These are phyloP conservation scores for Epichloe bromicola DNA, from an alignment of 2,329 filamentous ascomycete genomes.

Conservation along the genomic window DNA sequence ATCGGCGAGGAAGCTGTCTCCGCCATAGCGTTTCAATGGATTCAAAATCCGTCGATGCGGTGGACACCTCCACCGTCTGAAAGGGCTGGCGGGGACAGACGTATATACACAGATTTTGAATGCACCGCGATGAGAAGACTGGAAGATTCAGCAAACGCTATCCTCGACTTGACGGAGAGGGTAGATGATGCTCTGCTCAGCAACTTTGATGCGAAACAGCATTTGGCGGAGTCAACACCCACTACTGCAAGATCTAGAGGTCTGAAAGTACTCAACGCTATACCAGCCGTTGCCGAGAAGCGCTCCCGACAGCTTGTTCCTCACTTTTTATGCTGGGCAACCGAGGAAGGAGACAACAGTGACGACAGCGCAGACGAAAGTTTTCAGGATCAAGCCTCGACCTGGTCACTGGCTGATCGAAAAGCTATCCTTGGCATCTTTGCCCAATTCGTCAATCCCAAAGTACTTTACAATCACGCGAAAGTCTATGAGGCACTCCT, in stretches of 20 bases:
- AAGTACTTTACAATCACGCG: constrained; percentile 62
- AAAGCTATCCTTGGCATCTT: constrained; percentile 74
- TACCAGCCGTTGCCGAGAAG: constrained; percentile 72
- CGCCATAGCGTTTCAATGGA: constrained; percentile 65
- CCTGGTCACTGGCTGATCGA: constrained; percentile 68
- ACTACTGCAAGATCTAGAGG: constrained; percentile 60
- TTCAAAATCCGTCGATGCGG: constrained; percentile 44
- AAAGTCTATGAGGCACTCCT: constrained; percentile 68
- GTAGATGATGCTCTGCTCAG: constrained; percentile 45
- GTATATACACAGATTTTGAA: constrained; percentile 60
- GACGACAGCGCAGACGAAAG: constrained; percentile 24
- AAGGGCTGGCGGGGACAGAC: constrained; percentile 20
- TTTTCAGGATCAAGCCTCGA: constrained; percentile 21
- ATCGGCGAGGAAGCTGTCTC: constrained; percentile 61
- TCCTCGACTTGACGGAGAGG: constrained; percentile 39
- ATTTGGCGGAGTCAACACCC: constrained; percentile 34
- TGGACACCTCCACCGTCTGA: constrained; percentile 33
- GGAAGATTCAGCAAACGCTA: constrained; percentile 34
- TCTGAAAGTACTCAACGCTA: constrained; percentile 59
- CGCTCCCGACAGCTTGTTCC: constrained; percentile 76
- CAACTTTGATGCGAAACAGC: constrained; percentile 53
- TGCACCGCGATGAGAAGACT: constrained; percentile 63
- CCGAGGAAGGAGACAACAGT: constrained; percentile 30
- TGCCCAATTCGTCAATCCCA: constrained; percentile 74
- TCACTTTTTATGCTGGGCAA: constrained; percentile 71